Evolutionary conservation across 495 filamentous ascomycete genomes (phyloP), one percentile per base, ranked within the genome.

Genomic region (Tuber borchii): DNA sequence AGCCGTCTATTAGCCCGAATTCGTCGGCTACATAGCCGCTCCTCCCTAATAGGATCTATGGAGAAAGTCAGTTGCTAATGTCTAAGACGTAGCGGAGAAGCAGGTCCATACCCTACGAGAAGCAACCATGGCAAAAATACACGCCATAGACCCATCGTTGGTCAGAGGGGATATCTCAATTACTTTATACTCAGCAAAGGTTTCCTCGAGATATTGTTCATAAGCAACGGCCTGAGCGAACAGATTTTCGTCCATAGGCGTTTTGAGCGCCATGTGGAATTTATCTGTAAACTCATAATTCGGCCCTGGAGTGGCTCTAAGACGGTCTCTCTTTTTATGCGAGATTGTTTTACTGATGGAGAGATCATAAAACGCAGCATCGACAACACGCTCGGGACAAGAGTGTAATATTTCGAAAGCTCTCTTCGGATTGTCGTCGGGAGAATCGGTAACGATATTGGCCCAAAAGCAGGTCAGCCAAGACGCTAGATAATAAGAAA

Each of bases 101-200:
- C 70, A 45, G n/a, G 20, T 42, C 19, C 45, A 74, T 81, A 78
- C 81, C 51, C 73, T 75, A 76, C 82, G 70, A 26, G 76, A 72
- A 61, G 78, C 81, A 45, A 82, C 78, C 77, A 80, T 79, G 75
- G 84, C 82, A 72, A 85, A 83, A 19, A 85, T 39, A 42, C 82
- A 80, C 51, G 83, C 83, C 72, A 85, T 84, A 31, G 79, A 81
- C 7, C 84, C 84, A 73, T 84, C 82, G 56, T 83, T 83, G 8
- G 80, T 75, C 39, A 83, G 75, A 14, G 81, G 82, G 20, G 79
- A 79, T 14, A 83, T 69, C 37, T 81, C 76, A 48, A 83, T 73
- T 34, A 75, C 74, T 56, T 78, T 76, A 56, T 78, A 77, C 72
- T 72, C 73, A 68, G 75, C 78, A 6, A 77, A 80, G 61, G 72